Evolutionary conservation across 2,329 filamentous ascomycete genomes (phyloP).

Genomic region (Corinectria fuckeliana): DNA sequence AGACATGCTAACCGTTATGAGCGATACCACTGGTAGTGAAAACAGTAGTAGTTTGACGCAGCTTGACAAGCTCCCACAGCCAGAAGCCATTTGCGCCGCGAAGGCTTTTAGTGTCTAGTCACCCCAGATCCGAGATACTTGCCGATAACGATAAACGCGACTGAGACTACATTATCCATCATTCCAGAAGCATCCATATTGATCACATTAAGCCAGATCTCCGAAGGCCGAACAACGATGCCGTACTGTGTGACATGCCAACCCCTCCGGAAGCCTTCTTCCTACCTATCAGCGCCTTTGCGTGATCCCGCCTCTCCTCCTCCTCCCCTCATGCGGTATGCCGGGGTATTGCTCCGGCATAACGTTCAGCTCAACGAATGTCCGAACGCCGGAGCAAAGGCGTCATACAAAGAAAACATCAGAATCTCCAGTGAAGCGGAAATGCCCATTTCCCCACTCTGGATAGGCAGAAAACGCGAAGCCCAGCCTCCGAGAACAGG

Average conservation of each 20-base stretch:
- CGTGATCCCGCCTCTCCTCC: background rate
- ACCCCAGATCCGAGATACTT: no score
- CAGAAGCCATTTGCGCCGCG: no score
- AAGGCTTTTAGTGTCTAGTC: no score
- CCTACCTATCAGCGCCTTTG: background rate
- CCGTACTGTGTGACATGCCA: no score
- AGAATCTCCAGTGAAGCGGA: background rate
- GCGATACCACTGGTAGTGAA: no score
- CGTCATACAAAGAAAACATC: background rate
- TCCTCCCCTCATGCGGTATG: background rate
- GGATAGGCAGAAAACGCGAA: background rate
- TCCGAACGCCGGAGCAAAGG: background rate
- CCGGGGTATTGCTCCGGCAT: background rate
- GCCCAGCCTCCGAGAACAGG: background rate
- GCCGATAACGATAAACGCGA: no score
- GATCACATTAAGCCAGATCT: background rate
- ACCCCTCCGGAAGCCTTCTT: background rate
- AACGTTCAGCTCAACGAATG: background rate
- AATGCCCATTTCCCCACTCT: background rate
- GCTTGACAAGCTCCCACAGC: no score
- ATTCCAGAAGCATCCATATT: background rate
- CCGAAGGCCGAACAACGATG: background rate
- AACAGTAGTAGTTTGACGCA: no score
- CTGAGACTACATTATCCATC: no score
- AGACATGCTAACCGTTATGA: no score